A percentile compares a stretch with the other conserved stretches of the same genome.
Evolutionary conservation across 2,329 filamentous ascomycete species (phyloP).

Genomic region (Chrysoporthe puriensis): DNA sequence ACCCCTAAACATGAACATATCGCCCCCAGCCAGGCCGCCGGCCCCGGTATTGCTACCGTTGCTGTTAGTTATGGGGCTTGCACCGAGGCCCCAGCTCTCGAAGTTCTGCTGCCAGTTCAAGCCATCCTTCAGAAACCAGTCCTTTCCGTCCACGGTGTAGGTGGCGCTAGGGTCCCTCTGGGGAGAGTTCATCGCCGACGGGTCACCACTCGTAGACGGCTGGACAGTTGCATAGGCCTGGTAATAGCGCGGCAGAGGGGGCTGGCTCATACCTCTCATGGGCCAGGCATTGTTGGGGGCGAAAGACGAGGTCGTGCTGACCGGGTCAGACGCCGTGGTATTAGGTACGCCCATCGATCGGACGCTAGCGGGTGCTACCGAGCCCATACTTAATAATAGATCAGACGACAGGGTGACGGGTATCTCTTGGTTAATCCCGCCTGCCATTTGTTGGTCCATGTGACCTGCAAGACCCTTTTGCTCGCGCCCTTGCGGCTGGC

Average conservation of each 20-base stretch:
- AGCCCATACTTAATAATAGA: slow-evolving; percentile 33
- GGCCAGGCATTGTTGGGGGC: slow-evolving; percentile 33
- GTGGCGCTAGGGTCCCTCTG: slow-evolving; percentile 37
- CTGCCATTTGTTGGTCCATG: slow-evolving; percentile 36
- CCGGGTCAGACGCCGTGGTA: slow-evolving; percentile 26
- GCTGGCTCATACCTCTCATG: slow-evolving; percentile 33
- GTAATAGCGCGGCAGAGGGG: slow-evolving; percentile 35
- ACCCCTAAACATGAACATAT: slow-evolving; percentile 37
- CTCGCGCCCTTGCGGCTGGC: slow-evolving; percentile 33
- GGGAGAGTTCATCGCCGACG: slow-evolving; percentile 29
- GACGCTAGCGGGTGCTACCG: slow-evolving; percentile 33
- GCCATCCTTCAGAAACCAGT: slow-evolving; percentile 62
- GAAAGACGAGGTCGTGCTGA: slow-evolving; percentile 19
- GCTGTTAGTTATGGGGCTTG: background rate
- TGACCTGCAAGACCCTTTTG: slow-evolving; percentile 42
- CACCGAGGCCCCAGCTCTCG: slow-evolving; percentile 52
- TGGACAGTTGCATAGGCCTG: slow-evolving; percentile 35
- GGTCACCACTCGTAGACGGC: slow-evolving; percentile 28
- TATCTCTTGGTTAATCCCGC: slow-evolving; percentile 27
- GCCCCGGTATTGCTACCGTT: slow-evolving; percentile 6
- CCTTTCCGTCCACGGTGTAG: slow-evolving; percentile 54
- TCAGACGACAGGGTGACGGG: slow-evolving; percentile 37
- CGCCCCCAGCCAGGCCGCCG: slow-evolving; percentile 21
- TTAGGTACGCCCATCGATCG: slow-evolving; percentile 25
- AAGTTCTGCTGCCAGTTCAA: slow-evolving; percentile 63